These are phyloP conservation scores for Termitomyces sp. DNA, from an alignment of 768 basidiomycete genomes.

Conservation along the genomic window DNA sequence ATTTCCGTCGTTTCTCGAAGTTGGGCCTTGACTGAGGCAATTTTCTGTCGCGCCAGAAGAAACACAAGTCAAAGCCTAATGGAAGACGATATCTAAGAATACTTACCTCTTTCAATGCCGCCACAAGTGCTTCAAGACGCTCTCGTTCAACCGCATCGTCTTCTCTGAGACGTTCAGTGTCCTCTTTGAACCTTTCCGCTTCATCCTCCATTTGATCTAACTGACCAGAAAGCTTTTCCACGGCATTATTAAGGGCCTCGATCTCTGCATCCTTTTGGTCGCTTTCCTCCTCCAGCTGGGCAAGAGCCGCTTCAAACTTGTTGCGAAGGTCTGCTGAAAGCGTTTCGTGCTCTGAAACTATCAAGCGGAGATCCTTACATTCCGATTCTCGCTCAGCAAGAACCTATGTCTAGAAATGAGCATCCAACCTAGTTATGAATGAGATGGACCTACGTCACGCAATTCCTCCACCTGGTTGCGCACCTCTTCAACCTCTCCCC, in stretches of 20 bases:
- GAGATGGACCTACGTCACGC: conserved; percentile 47
- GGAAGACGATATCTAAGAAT: not conserved
- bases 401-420: conserved; percentile 35
- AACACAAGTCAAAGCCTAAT: not conserved
- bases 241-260: conserved; percentile 64
- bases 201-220: conserved; percentile 87
- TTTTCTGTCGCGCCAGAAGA: conserved; percentile 49
- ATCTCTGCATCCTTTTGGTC: conserved; percentile 80
- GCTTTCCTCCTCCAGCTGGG: conserved; percentile 72
- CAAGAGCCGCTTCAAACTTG: conserved; percentile 71
- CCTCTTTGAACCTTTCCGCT: conserved; percentile 70
- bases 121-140: conserved; percentile 56
- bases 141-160: conserved; percentile 73
- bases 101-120: conserved; percentile 77
- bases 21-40: conserved; percentile 53
- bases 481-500: conserved; percentile 81
- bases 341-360: conserved; percentile 70
- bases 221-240: conserved; percentile 75
- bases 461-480: conserved; percentile 76
- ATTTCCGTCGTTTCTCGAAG: conserved; percentile 60
- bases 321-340: conserved; percentile 62
- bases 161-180: conserved; percentile 59
- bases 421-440: conserved; percentile 3
- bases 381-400: conserved; percentile 78
- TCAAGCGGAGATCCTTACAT: conserved; percentile 66